These are phyloP conservation scores for Aspergillus sp. DNA, from an alignment of 2,329 filamentous ascomycete genomes.

Conservation along the genomic window DNA sequence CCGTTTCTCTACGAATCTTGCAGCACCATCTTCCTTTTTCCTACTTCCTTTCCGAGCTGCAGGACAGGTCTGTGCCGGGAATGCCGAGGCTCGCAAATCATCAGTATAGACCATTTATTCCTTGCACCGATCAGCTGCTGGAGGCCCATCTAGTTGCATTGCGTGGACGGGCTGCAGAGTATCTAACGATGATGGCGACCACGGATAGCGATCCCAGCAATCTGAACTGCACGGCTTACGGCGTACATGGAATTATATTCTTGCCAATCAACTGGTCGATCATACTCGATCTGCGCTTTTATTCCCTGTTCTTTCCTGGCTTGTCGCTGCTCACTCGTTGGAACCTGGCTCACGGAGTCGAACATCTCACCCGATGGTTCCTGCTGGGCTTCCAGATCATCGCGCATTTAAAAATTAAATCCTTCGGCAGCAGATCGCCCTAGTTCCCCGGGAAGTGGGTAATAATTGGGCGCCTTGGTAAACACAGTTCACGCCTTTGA, in stretches of 20 bases:
- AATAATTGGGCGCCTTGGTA: neutral
- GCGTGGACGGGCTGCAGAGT: neutral
- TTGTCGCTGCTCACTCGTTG: neutral
- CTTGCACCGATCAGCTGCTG: neutral
- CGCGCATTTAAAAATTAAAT: neutral
- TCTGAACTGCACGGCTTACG: neutral
- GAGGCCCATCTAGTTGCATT: neutral
- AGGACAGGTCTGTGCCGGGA: neutral
- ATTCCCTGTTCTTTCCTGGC: neutral
- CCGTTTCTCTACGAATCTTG: conserved; percentile 3
- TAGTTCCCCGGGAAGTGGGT: conserved; percentile 1
- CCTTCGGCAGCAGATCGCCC: conserved; percentile 1
- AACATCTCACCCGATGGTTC: neutral
- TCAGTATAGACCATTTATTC: neutral
- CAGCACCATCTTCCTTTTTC: neutral
- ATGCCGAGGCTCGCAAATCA: neutral
- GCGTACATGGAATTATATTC: neutral
- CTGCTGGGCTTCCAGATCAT: neutral
- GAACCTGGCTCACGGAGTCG: neutral
- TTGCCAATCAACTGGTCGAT: neutral
- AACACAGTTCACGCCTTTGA: neutral
- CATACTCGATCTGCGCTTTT: neutral
- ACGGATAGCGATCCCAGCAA: neutral
- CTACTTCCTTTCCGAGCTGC: neutral
- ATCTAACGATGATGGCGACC: neutral